phyloP scores from a whole-genome alignment of 2,329 filamentous ascomycete species.

The Pseudofabraea citricarpa region DNA sequence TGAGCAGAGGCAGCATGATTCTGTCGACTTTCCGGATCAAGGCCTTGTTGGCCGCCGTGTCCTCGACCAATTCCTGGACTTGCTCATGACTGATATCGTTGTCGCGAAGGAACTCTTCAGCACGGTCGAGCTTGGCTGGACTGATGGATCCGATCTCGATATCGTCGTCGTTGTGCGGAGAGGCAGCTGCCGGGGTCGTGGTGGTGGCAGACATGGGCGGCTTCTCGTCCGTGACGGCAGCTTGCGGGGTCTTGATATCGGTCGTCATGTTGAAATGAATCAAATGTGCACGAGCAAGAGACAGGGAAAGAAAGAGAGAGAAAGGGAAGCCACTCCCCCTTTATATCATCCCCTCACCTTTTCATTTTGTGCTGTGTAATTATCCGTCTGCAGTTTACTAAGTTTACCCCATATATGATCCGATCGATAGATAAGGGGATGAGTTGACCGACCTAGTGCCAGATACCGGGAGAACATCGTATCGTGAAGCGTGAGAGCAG shows the following conservation, averaged over 20 bases:
- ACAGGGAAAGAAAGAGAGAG: too few species aligned
- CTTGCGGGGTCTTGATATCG: too few species aligned
- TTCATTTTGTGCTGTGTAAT: too few species aligned
- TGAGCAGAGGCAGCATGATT: conserved; percentile 45
- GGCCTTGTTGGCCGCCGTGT: conserved; percentile 27
- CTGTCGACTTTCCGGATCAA: conserved; percentile 43
- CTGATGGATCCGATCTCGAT: background rate
- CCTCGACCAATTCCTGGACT: conserved; percentile 38
- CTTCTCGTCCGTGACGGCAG: background rate
- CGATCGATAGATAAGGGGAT: too few species aligned
- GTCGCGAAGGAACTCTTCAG: conserved; percentile 42
- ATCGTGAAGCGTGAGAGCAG: background rate
- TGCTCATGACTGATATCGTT: conserved; percentile 38
- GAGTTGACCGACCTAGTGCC: too few species aligned
- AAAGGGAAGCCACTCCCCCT: too few species aligned
- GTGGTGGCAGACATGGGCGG: background rate
- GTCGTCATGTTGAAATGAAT: too few species aligned
- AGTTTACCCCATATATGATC: background rate
- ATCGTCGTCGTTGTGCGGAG: background rate
- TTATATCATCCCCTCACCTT: too few species aligned
- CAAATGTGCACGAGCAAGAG: too few species aligned
- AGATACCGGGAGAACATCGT: background rate
- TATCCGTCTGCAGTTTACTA: background rate
- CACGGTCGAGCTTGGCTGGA: conserved; percentile 38
- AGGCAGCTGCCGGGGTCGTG: background rate